Base-by-base conservation (phyloP, 2,329 filamentous ascomycete species). In the Fusarium lateritium region DNA sequence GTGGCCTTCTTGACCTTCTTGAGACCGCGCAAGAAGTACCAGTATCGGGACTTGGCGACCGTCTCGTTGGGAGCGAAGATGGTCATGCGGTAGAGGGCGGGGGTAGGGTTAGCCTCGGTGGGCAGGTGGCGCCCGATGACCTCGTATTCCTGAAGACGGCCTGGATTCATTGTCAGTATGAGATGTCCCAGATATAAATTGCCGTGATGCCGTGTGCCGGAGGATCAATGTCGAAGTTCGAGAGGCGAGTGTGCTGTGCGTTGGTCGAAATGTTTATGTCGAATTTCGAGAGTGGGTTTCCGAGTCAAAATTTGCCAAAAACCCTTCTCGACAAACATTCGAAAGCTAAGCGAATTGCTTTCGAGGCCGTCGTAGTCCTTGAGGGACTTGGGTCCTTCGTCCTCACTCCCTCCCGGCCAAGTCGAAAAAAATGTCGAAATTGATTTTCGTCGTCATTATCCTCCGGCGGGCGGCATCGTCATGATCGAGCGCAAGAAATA, bases 1-100 rank as follows among this genome's bases (percentile, higher is more conserved):
- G 97, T 98, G 82, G 95, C 92, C 94, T 99, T 99, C 94, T 99
- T 99, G 89, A 99, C 94, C 92, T 99, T 99, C 83, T 93, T 92
- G 81, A 99, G 90, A 89, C 97, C 97, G 86, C 94, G 94, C 85
- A 99, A 88, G 91, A 99, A 99, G 91, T 99, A 99, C 97, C 97
- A 99, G 92, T 97, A 99, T 82, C 96, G 93, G 83, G 94, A 98
- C 92, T 99, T 99, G 83, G 97, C 96, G 80, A 99, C 94, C 77
- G 98, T 96, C 80, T 91, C 89, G 88, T 99, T 99, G 78, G 94
- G 93, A 77, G 96, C 96, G 85, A 99, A 99, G 85, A 99, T 98
- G 84, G 94, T 94, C 96, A 99, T 99, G 86, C 96, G 94, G 92
- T 98, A 99, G 85, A 99, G 92, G 88, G 96, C 95, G 79, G 96